Evolutionary conservation across 768 basidiomycete genomes (phyloP), one percentile per base, ranked within the genome.

Genomic region (Trametes gibbosa): DNA sequence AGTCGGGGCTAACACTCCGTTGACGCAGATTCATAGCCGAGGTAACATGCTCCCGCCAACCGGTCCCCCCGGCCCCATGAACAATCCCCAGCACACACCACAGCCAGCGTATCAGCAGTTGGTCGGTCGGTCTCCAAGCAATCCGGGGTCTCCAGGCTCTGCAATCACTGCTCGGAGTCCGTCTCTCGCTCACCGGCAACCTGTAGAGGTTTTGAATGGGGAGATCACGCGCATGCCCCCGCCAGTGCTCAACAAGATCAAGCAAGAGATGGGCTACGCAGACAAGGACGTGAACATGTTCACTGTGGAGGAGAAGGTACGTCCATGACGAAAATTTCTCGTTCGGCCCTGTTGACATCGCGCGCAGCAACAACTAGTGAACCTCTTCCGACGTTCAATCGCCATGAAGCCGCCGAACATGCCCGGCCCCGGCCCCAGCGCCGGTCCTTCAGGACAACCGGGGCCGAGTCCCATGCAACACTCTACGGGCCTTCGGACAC

Each of bases 251-350:
- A 61, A 64, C 0, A 46, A 21, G 45, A 62, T 82, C 55, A 82
- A 76, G 67, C 61, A 65, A 23, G 84, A 84, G 16, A 42, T 78
- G 25, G 78, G 78, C 7, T 14, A 80, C 1, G 66, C 52, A 1
- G 80, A 81, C 24, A 85, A 81, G 69, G 82, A 85, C 13, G 35
- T 76, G 0, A 63, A 58, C 2, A 61, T 71, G 16, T 67, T 86
- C 62, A 78, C 75, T 35, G 29, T 67, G n/a, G 72, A 75, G 0
- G 88, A 90, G n/a, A 90, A 88, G 81, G 88, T 87, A 61, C 68
- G 59, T 50, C 27, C 16, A 14, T 40, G 13, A 9, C 16, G 39
- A 5, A 10, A 12, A 6, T 34, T 45, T 23, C 34, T 50, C 21
- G 32, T 41, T 29, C 10, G 19, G n/a, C 17, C 21, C 17, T 37